phyloP scores from a whole-genome alignment of 2,329 filamentous ascomycete species.

The Cladosporium cucumerinum region DNA sequence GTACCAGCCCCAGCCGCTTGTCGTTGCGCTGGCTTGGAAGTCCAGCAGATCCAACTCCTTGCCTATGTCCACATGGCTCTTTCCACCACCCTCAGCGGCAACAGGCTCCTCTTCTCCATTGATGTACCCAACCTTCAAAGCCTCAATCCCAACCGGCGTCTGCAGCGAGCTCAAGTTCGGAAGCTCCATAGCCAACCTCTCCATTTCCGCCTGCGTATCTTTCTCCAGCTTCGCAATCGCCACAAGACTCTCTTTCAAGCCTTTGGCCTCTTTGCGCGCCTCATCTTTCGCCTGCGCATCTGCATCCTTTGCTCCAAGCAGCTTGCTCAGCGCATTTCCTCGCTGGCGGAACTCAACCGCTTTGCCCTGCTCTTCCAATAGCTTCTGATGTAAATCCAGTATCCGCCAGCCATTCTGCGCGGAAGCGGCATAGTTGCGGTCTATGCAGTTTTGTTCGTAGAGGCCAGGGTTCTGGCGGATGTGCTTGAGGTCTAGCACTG shows the following conservation, averaged over 20 bases:
- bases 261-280: slow-evolving; percentile 61
- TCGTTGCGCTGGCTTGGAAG: slow-evolving; percentile 75
- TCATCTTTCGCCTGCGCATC: slow-evolving; percentile 26
- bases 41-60: slow-evolving; percentile 84
- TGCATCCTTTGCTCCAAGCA: slow-evolving; percentile 41
- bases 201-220: slow-evolving; percentile 62
- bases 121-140: slow-evolving; percentile 70
- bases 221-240: slow-evolving; percentile 61
- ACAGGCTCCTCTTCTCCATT: slow-evolving; percentile 55
- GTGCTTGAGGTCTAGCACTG: slow-evolving; percentile 78
- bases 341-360: slow-evolving; percentile 61
- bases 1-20: slow-evolving; percentile 97
- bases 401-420: slow-evolving; percentile 53
- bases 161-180: slow-evolving; percentile 79
- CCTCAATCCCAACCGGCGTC: slow-evolving; percentile 68
- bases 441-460: slow-evolving; percentile 76
- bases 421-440: slow-evolving; percentile 72
- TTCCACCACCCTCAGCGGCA: slow-evolving; percentile 8
- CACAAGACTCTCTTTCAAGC: slow-evolving; percentile 61
- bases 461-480: slow-evolving; percentile 81
- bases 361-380: slow-evolving; percentile 53
- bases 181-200: slow-evolving; percentile 69
- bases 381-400: slow-evolving; percentile 47
- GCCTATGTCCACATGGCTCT: slow-evolving; percentile 68
- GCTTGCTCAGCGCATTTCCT: slow-evolving; percentile 61